Percentiles rank a stretch among this genome's conserved stretches.
Conservation (phyloP, 1,284 basidiomycete species). For the Puccinia horiana region DNA sequence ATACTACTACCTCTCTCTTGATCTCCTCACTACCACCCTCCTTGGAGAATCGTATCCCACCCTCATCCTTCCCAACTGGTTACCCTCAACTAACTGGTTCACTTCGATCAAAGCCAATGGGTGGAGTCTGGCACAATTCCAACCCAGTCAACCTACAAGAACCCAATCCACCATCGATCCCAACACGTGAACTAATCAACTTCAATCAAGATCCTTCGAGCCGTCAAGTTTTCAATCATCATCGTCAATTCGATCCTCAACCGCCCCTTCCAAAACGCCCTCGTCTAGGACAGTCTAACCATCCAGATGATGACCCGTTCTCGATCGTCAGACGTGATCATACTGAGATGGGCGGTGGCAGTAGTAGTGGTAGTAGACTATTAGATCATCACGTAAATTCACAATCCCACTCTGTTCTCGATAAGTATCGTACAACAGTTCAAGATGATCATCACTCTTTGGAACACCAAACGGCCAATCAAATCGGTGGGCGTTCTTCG, state of each 20-base stretch:
- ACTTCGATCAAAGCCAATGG: conserved; percentile 39
- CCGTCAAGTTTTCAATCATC: not conserved
- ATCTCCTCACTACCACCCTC: conserved; percentile 42
- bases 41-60: conserved; percentile 15
- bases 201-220: not conserved
- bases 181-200: conserved; percentile 28
- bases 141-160: conserved; percentile 11
- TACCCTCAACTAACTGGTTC: conserved; percentile 43
- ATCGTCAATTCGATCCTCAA: not conserved
- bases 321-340: not conserved
- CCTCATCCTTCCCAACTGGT: conserved; percentile 30
- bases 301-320: not conserved
- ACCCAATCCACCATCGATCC: conserved; percentile 18
- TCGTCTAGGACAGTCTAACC: not conserved
- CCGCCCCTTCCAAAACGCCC: conserved; percentile 15
- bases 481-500: not conserved
- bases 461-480: not conserved
- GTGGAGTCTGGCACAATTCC: conserved; percentile 39
- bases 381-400: conserved; percentile 14
- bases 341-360: not conserved
- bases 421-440: not conserved
- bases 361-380: not conserved
- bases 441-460: not conserved
- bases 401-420: conserved; percentile 3
- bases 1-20: conserved; percentile 35